Conservation (phyloP, 2,329 filamentous ascomycete genomes). For the Epichloe uncinata region DNA sequence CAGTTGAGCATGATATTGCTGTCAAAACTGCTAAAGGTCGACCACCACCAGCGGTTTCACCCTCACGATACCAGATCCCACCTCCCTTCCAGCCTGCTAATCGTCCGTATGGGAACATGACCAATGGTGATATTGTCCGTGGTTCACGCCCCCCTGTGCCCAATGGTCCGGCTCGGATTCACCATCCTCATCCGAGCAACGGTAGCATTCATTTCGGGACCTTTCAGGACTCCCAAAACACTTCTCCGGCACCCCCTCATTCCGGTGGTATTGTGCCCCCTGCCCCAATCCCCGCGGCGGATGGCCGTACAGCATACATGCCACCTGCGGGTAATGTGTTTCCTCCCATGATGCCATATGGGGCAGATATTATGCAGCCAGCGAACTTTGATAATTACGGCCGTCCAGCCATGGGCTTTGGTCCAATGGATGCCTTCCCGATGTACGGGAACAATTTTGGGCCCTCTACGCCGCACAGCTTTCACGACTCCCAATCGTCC, state of each 20-base stretch:
- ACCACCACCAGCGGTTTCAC: slow-evolving; percentile 19
- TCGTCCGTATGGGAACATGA: slow-evolving; percentile 16
- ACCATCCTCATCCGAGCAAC: slow-evolving; percentile 40
- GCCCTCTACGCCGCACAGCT: slow-evolving; percentile 45
- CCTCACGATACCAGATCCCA: slow-evolving; percentile 29
- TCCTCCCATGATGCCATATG: slow-evolving; percentile 24
- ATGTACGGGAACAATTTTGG: slow-evolving; percentile 29
- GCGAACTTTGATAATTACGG: slow-evolving; percentile 24
- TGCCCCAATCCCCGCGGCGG: slow-evolving; percentile 27
- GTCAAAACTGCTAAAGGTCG: slow-evolving; percentile 11
- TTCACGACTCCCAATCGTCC: slow-evolving; percentile 48
- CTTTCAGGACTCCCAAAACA: slow-evolving; percentile 40
- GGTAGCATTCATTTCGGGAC: slow-evolving; percentile 44
- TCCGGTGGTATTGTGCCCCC: slow-evolving; percentile 35
- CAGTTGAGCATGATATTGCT: slow-evolving; percentile 7
- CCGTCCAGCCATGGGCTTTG: slow-evolving; percentile 22
- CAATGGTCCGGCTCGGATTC: slow-evolving; percentile 25
- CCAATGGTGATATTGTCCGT: slow-evolving; percentile 21
- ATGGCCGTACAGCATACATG: slow-evolving; percentile 22
- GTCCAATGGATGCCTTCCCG: slow-evolving; percentile 21
- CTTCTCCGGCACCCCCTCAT: slow-evolving; percentile 43
- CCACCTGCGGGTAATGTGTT: slow-evolving; percentile 21
- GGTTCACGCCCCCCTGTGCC: slow-evolving; percentile 20
- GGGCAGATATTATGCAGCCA: slow-evolving; percentile 21
- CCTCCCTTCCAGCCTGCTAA: slow-evolving; percentile 27